Conservation (phyloP, 176 grass and related monocot genomes). For the Phyllostachys edulis region DNA sequence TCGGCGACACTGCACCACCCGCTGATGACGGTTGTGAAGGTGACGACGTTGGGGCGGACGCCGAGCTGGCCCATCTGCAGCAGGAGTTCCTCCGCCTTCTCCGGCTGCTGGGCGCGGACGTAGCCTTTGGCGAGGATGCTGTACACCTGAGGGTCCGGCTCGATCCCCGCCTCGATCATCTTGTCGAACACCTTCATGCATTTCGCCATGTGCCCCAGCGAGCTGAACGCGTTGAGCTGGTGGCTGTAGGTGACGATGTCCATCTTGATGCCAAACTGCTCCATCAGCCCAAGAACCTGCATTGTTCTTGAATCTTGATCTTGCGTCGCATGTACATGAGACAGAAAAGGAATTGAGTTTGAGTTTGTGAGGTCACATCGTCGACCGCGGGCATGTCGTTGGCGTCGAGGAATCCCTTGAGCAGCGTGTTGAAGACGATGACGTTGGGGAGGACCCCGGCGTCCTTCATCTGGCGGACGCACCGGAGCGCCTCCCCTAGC, state of each 20-base stretch:
- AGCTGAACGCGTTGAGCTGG: conserved; percentile 77
- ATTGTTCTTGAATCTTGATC: neutral
- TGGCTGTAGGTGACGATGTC: conserved; percentile 97
- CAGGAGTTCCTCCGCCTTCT: conserved; percentile 81
- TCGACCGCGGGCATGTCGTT: conserved; percentile 63
- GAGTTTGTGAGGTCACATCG: conserved; percentile 52
- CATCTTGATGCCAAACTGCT: conserved; percentile 62
- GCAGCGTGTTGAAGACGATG: conserved; percentile 83
- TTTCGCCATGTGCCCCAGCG: conserved; percentile 64
- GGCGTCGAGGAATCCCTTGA: conserved; percentile 83
- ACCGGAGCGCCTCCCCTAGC: conserved; percentile 77
- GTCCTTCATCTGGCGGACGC: conserved; percentile 76
- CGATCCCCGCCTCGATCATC: conserved; percentile 72
- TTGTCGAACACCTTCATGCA: conserved; percentile 76
- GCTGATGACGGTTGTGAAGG: conserved; percentile 86
- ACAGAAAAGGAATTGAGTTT: neutral
- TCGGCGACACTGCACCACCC: conserved; percentile 77
- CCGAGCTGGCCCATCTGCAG: conserved; percentile 62
- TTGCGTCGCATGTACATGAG: neutral
- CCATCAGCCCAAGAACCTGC: conserved; percentile 81
- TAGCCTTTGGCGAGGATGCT: conserved; percentile 91
- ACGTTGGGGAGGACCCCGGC: conserved; percentile 60
- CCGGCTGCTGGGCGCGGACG: conserved; percentile 65
- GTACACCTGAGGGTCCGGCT: conserved; percentile 91
- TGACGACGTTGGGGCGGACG: conserved; percentile 74